These are phyloP conservation scores for Pichia rugopelliculosa DNA, from an alignment of 805 yeast species.

Conservation along the genomic window DNA sequence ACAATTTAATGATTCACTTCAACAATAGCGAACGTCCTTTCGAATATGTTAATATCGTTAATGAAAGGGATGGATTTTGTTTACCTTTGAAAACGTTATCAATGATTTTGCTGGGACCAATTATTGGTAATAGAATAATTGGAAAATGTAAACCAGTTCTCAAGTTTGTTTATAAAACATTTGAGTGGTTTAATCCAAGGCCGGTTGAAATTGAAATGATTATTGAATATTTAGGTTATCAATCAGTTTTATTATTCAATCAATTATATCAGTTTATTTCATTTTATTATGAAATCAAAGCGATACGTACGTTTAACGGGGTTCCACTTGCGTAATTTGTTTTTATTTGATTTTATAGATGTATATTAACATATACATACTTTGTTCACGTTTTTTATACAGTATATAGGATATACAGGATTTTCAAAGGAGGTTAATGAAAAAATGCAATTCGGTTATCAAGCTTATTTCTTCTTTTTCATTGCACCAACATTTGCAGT, in stretches of 20 bases:
- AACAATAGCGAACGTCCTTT: not conserved
- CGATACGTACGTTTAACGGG: not conserved
- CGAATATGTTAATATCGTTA: not conserved
- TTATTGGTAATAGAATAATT: not conserved
- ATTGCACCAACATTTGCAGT: constrained; percentile 82
- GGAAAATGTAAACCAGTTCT: constrained; percentile 5
- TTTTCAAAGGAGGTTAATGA: not conserved
- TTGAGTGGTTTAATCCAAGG: not conserved
- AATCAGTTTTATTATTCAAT: not conserved
- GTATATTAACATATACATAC: too few species aligned
- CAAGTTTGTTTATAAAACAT: not conserved
- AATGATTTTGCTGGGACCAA: not conserved
- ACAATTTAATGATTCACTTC: not conserved
- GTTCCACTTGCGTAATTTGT: not conserved
- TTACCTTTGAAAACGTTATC: not conserved
- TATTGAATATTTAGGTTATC: constrained; percentile 6
- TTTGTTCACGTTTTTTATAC: too few species aligned
- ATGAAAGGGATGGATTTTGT: not conserved
- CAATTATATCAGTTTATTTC: not conserved
- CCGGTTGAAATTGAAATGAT: constrained; percentile 7
- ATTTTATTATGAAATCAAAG: not conserved
- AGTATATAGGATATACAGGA: constrained; percentile 5
- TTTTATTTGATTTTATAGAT: too few species aligned
- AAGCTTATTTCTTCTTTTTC: constrained; percentile 63
- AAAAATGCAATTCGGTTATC: constrained; percentile 10